These are phyloP conservation scores for Diophrys sp. DNA, from an alignment of 73 alveolate genomes.

Conservation along the genomic window DNA sequence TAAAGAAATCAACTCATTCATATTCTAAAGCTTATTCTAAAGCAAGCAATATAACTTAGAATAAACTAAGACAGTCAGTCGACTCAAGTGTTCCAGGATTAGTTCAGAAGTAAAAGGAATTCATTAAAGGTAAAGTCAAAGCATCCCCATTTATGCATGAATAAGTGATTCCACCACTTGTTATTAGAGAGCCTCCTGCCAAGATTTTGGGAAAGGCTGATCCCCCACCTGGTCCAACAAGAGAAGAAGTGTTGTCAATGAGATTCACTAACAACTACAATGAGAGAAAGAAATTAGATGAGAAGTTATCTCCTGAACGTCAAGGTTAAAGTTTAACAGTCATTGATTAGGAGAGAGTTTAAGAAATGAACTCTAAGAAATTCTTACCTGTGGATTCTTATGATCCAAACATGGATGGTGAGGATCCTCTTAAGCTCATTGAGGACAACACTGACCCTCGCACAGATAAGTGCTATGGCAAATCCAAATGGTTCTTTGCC, in stretches of 20 bases:
- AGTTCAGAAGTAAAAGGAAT: conserved; percentile 16
- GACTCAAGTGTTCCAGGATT: conserved; percentile 18
- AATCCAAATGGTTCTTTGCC: conserved; percentile 58
- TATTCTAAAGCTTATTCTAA: conserved; percentile 14
- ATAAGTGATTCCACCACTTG: conserved; percentile 8
- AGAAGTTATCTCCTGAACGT: not conserved
- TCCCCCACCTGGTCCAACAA: not conserved
- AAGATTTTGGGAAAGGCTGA: conserved; percentile 19
- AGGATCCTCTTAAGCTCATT: conserved; percentile 32
- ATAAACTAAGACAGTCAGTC: not conserved
- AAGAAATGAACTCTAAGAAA: conserved; percentile 16
- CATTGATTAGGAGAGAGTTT: not conserved
- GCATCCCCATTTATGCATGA: conserved; percentile 41
- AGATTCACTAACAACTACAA: not conserved
- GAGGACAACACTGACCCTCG: conserved; percentile 15
- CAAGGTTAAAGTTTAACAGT: not conserved
- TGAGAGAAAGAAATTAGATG: not conserved
- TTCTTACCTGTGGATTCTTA: conserved; percentile 46
- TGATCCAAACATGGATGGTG: conserved; percentile 43
- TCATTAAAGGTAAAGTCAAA: conserved; percentile 23
- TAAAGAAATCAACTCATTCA: conserved; percentile 13
- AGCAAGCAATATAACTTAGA: not conserved
- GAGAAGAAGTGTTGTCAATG: conserved; percentile 5
- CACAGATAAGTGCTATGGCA: conserved; percentile 26
- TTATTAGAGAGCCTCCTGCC: conserved; percentile 23